phyloP scores from a whole-genome alignment of 768 basidiomycete species.

The Auricularia cornea region DNA sequence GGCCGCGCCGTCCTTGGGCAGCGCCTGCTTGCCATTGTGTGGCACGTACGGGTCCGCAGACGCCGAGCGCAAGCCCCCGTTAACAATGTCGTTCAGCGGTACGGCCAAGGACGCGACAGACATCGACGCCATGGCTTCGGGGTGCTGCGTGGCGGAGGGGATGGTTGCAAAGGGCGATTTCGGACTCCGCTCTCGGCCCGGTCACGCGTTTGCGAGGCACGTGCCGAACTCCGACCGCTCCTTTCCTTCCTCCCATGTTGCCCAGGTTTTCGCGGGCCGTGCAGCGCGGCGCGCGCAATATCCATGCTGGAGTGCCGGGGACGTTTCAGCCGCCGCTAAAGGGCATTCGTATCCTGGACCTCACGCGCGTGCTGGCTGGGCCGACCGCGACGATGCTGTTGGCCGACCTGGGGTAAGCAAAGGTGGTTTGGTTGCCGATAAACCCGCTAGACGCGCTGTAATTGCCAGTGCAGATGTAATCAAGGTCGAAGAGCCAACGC shows the following conservation, averaged over 20 bases:
- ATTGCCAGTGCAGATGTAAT: constrained; percentile 70
- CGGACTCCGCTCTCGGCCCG: neutral
- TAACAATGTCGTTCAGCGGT: neutral
- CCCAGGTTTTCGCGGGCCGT: no score
- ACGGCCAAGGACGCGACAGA: neutral
- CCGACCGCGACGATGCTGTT: constrained; percentile 89
- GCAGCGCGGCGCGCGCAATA: no score
- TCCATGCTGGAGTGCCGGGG: neutral
- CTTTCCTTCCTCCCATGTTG: no score
- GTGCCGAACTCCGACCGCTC: no score
- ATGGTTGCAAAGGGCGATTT: constrained; percentile 3
- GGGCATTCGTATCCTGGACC: constrained; percentile 77
- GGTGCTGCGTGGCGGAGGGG: neutral
- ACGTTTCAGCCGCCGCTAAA: constrained; percentile 50
- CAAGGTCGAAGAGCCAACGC: constrained; percentile 75
- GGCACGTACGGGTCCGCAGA: neutral
- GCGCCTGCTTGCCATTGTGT: neutral
- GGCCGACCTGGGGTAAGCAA: constrained; percentile 62
- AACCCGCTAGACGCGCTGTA: neutral
- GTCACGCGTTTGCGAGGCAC: neutral
- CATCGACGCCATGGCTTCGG: neutral
- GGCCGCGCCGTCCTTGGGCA: neutral
- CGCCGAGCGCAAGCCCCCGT: neutral
- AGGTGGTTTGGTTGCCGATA: no score
- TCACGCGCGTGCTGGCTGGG: constrained; percentile 87